Conservation (phyloP, 805 yeast species). For the Ogataea dorogensis region DNA sequence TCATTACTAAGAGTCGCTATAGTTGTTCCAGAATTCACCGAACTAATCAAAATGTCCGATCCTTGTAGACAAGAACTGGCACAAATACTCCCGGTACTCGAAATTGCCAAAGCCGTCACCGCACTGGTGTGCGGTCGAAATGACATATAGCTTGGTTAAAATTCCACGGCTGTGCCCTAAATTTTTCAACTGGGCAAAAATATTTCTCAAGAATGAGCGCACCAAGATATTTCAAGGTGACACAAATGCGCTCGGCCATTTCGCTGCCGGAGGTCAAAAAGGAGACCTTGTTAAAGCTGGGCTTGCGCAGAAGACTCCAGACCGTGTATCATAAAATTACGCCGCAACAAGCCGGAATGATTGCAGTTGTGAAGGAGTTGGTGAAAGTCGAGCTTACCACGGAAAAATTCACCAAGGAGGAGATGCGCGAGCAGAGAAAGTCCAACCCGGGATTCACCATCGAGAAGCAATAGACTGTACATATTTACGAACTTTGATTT, state of each 20-base stretch:
- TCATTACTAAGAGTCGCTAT: constrained; percentile 13
- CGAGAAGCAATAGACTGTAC: constrained; percentile 30
- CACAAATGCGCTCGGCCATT: constrained; percentile 78
- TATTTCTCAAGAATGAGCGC: constrained; percentile 9
- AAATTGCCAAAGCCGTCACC: constrained; percentile 12
- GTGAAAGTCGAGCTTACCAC: constrained; percentile 77
- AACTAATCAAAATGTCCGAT: constrained; percentile 12
- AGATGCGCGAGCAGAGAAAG: constrained; percentile 56
- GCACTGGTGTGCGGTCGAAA: constrained; percentile 14
- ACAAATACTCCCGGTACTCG: constrained; percentile 10
- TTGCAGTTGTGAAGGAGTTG: constrained; percentile 79
- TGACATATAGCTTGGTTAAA: constrained; percentile 1
- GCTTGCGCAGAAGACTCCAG: constrained; percentile 71
- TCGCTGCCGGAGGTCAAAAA: constrained; percentile 74
- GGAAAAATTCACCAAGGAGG: constrained; percentile 44
- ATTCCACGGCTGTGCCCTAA: constrained; percentile 6
- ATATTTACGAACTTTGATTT: constrained; percentile 3
- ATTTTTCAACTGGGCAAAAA: constrained; percentile 2
- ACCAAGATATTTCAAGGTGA: constrained; percentile 55
- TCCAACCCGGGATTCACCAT: constrained; percentile 63
- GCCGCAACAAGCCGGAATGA: constrained; percentile 81
- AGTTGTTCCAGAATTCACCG: constrained; percentile 1
- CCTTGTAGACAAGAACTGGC: constrained; percentile 13
- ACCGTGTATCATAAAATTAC: constrained; percentile 69
- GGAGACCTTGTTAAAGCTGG: constrained; percentile 66